Percentiles rank a stretch among this genome's conserved stretches.
Conservation (phyloP, 169 alveolate species). For the Plasmodium malariae region DNA sequence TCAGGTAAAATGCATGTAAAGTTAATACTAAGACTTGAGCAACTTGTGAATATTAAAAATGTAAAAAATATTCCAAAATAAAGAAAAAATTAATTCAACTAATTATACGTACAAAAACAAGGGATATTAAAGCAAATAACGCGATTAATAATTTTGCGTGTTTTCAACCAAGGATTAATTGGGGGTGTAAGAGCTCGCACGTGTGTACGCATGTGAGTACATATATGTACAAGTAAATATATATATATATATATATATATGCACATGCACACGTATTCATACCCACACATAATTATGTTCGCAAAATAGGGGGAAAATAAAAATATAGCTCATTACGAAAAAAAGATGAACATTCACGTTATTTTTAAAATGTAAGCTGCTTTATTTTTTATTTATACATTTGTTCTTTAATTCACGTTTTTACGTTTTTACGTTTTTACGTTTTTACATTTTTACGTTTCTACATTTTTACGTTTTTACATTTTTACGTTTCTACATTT, state of each 20-base stretch:
- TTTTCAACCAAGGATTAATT: not conserved
- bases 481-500: too few relatives aligned
- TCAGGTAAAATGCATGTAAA: not conserved
- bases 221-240: not conserved
- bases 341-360: constrained; percentile 8
- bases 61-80: not conserved
- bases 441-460: too few relatives aligned
- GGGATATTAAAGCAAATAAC: too few relatives aligned
- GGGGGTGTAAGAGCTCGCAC: too few relatives aligned
- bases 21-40: not conserved
- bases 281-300: too few relatives aligned
- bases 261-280: not conserved
- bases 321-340: not conserved
- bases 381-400: not conserved
- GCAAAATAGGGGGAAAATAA: not conserved
- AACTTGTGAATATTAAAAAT: constrained; percentile 21
- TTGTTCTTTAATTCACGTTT: too few relatives aligned
- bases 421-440: too few relatives aligned
- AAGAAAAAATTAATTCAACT: not conserved
- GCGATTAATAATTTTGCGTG: too few relatives aligned
- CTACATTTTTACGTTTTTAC: too few relatives aligned
- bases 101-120: constrained; percentile 10
- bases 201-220: too few relatives aligned
- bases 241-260: not conserved
- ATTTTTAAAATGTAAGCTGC: not conserved